Base-by-base conservation (phyloP, 768 basidiomycete genomes). In the Tricholoma flavovirens region DNA sequence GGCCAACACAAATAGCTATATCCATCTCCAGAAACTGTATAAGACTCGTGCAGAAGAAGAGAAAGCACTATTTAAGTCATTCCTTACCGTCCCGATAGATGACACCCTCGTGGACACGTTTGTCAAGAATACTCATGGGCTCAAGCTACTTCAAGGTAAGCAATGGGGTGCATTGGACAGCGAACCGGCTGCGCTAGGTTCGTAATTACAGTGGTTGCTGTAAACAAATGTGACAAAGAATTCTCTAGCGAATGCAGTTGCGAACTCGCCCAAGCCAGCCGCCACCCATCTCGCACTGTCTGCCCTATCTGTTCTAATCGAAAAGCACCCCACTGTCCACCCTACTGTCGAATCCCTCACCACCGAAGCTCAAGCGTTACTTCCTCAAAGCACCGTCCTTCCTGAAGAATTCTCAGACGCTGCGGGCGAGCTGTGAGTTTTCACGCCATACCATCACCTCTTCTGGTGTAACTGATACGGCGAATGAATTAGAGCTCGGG, bases 21-120 rank as follows among this genome's bases (percentile, higher is more conserved):
- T 97, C 49, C 78, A 83, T 15, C 78, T 99, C 11, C 95, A 98
- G 67, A 84, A 78, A 40, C 67, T 98, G 56, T 99, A 95, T 75
- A 91, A 90, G 64, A 66, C 77, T 5, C 83, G 85, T 52, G 88
- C 93, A 2, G 82, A 83, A 33, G 79, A 81, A 51, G 91, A 94
- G 66, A 87, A 83, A 64, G 73, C 65, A 15, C 61, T 72, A 0
- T 80, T 90, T 66, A 79, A 78, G 67, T 73, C 73, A 40, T 77
- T 79, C 46, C 63, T 84, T 26, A 67, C 67, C 35, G 71, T 74
- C 3, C 70, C 73, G 1, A 71, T 86, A 14, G 75, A 80, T 40
- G 80, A 83, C 26, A 73, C 69, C 1, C 62, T 83, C 43, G 72
- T 92, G 11, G 88, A 91, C 61, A 69, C 77, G 10, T 93, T 93